Conservation (phyloP, 495 filamentous ascomycete genomes). For the Penicillium fimorum region DNA sequence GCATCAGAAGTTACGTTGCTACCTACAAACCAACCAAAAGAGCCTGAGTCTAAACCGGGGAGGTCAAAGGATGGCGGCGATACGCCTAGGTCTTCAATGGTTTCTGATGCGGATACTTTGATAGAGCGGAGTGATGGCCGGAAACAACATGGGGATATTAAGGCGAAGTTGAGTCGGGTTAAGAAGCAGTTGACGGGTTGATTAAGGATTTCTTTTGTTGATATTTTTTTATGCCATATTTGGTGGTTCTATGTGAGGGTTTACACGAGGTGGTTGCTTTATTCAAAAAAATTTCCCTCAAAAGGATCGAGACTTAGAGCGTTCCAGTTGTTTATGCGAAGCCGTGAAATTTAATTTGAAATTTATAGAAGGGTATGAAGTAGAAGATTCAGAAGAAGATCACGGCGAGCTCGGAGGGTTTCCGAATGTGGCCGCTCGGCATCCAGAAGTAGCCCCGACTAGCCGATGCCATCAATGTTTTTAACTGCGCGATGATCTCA, state of each 20-base stretch:
- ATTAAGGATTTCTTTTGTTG: neutral
- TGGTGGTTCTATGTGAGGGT: neutral
- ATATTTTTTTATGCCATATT: neutral
- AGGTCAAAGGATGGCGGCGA: too few species aligned
- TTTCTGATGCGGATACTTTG: neutral
- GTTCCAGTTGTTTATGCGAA: neutral
- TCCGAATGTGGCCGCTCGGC: slow-evolving; percentile 27
- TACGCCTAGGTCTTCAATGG: neutral
- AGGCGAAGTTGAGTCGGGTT: neutral
- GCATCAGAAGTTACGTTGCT: too few species aligned
- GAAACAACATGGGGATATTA: neutral
- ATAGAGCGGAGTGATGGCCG: neutral
- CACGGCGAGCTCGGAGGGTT: neutral
- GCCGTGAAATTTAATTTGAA: neutral
- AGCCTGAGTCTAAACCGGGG: neutral
- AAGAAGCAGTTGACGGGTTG: neutral
- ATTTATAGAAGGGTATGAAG: neutral
- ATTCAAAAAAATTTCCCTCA: neutral
- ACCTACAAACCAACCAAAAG: neutral
- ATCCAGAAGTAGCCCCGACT: slow-evolving; percentile 45
- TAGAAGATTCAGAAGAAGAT: neutral
- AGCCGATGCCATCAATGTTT: slow-evolving; percentile 17
- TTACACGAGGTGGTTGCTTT: neutral
- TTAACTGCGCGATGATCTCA: slow-evolving; percentile 15
- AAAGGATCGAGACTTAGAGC: neutral